These are phyloP conservation scores for Aspergillus jensenii DNA, from an alignment of 2,329 filamentous ascomycete species.

Conservation along the genomic window DNA sequence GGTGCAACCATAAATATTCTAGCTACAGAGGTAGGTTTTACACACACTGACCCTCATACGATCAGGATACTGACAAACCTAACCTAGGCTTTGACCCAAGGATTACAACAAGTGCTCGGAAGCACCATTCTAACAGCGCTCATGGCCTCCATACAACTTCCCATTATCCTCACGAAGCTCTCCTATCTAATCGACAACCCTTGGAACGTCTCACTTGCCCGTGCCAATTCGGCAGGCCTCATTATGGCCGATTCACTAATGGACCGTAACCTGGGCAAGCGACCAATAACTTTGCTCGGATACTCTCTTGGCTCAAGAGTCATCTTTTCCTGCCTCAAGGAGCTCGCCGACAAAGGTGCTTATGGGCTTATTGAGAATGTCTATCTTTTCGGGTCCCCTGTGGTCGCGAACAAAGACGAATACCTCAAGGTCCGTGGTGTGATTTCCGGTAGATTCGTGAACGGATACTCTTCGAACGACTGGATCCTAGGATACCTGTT, in stretches of 20 bases:
- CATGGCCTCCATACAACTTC: conserved; percentile 92
- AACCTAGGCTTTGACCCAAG: conserved; percentile 82
- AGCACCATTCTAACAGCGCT: conserved; percentile 83
- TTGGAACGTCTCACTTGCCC: conserved; percentile 93
- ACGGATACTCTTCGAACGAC: conserved; percentile 90
- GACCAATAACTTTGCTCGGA: conserved; percentile 89
- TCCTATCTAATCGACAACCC: conserved; percentile 97
- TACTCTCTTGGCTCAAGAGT: conserved; percentile 91
- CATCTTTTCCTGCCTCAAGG: conserved; percentile 86
- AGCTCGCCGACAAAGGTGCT: conserved; percentile 80
- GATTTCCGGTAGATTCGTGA: conserved; percentile 89
- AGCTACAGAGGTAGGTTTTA: conserved; percentile 73
- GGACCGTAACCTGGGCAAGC: conserved; percentile 83
- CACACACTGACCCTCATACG: not conserved
- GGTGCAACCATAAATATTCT: conserved; percentile 98
- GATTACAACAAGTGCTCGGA: conserved; percentile 89
- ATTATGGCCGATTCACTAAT: conserved; percentile 94
- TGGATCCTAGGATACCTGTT: conserved; percentile 98
- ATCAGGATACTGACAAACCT: conserved; percentile 23
- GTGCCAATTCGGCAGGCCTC: conserved; percentile 82
- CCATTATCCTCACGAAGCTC: conserved; percentile 87
- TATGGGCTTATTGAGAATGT: conserved; percentile 91
- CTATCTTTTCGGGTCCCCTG: conserved; percentile 87
- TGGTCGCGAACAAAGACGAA: conserved; percentile 90
- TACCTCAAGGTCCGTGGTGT: conserved; percentile 78